Evolutionary conservation across 1,139 yeast species (phyloP), one percentile per base, ranked within the genome.

Genomic region (Kodamaea alishanica): DNA sequence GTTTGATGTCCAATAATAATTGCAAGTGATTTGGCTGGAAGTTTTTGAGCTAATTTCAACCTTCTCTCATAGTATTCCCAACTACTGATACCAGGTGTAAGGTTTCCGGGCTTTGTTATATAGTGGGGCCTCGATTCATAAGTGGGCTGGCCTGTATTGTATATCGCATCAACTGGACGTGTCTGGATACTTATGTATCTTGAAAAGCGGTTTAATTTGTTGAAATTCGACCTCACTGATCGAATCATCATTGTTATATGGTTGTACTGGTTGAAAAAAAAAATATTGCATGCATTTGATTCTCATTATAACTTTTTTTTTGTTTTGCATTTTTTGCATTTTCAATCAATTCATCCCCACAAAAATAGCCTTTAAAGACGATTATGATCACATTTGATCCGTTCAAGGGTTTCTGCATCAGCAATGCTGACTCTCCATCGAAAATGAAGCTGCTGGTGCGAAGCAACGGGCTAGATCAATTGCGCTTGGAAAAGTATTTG

Each of bases 31-130:
- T 74, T 73, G 5, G 75, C 67, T 1, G 90, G 86, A 47, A 94
- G 58, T 30, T 67, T 58, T 29, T 68, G 64, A 1, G 84, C 76
- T 5, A 92, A 63, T 27, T 65, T 60, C 9, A 74, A 54, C 37
- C 98, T 69, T 48, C 98, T 75, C 35, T 79, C 69, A 49, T 72
- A 86, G 57, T 89, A 92, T 57, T 94, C 98, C 41, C 75, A 42
- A 0, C 96, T 92, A 2, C 85, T 65, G 30, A 92, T 89, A 0
- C 96, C 95, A 0, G 95, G 94, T 0, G 98, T 90, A 26, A 94
- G 56, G 49, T 86, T 85, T 2, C 97, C 97, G 0, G 81, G 70
- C 28, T 69, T 70, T 6, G 94, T 69, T 37, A 85, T 60, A 48
- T 81, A 80, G 44, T 71, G 76, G 0, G 96, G 94, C 42, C 96